Evolutionary conservation across 2,329 filamentous ascomycete species (phyloP), one percentile per base, ranked within the genome.

Genomic region (Conoideocrella luteorostrata): DNA sequence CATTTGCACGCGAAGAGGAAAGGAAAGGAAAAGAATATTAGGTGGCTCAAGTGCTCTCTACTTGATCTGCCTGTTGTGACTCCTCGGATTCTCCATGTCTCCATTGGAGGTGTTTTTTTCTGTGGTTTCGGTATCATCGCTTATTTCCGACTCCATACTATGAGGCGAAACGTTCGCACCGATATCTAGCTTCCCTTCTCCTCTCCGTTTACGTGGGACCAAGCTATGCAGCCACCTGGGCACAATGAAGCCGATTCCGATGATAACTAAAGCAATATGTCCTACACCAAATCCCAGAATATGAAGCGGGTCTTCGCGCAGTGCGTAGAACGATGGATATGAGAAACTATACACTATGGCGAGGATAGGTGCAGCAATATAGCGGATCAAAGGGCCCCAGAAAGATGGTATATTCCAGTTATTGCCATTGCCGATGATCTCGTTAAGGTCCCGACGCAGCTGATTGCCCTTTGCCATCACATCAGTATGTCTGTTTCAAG

Each of bases 331-430:
- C 9, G 66, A 63, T 0, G 71, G 70, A 47, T 75, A 77, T 2
- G 71, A 66, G 54, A 77, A 76, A 40, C 66, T 68, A 53, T 69
- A 74, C 41, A 77, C 67, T 47, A 77, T 75, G 43, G 67, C 66
- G 1, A 76, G 62, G 15, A 73, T 66, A 0, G 72, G 74, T 0
- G 66, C 71, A 12, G 68, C 67, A 28, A 75, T 52, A 47, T 75
- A 77, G 17, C 72, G 71, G 0, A 75, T 57, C 0, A 79, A 59
- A 1, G 70, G 55, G 1, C 70, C 69, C 61, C 74, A 73, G 54
- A 77, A 72, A 2, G 41, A 46, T 1, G 76, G 75, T 20, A 80
- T 76, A 3, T 57, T 67, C 76, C 75, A 79, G 57, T 80, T 79
- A 29, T 69, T 71, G 7, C 71, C 74, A 29, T 69, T 71, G 7